Evolutionary conservation across 2,329 filamentous ascomycete species (phyloP), one percentile per base, ranked within the genome.

Genomic region (Nemania diffusa): DNA sequence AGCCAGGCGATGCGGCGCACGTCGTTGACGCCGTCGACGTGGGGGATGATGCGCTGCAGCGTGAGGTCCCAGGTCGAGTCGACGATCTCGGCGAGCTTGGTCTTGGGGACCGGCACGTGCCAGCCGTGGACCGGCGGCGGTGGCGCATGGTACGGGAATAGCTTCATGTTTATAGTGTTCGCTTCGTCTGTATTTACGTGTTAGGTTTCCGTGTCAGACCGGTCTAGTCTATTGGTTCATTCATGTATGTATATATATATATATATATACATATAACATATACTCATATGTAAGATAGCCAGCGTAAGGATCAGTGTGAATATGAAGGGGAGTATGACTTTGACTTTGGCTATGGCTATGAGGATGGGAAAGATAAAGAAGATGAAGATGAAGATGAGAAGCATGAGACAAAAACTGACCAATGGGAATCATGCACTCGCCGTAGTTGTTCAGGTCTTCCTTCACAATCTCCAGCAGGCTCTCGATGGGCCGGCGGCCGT

Each of bases 401-500:
- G n/a, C n/a, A n/a, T n/a, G n/a, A n/a, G n/a, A n/a, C n/a, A n/a
- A n/a, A 11, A 5, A 83, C 87, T 70, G 82, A 94, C 92, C 92
- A 70, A 97, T 95, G 0, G 94, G 94, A 75, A 97, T 97, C 94
- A 97, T 97, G 84, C 94, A 97, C 82, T 99, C 96, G 76, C 93
- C 94, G 76, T 97, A 99, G 74, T 97, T 97, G 77, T 98, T 97
- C 73, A 99, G 78, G 78, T 99, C 94, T 80, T 97, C 89, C 76
- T 90, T 90, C 65, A 92, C 85, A 68, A 91, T 91, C 80, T 91
- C 94, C 73, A 98, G 85, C 72, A 99, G 81, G 72, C 92, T 93
- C 82, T 95, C 92, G 75, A 97, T 97, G 3, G 87, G 83, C 79
- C 92, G 81, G 82, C 91, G 57, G 85, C 85, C 77, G 85, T 84